These are phyloP conservation scores for Skeletonema costatum DNA, from an alignment of 108 stramenopile genomes.

Conservation along the genomic window DNA sequence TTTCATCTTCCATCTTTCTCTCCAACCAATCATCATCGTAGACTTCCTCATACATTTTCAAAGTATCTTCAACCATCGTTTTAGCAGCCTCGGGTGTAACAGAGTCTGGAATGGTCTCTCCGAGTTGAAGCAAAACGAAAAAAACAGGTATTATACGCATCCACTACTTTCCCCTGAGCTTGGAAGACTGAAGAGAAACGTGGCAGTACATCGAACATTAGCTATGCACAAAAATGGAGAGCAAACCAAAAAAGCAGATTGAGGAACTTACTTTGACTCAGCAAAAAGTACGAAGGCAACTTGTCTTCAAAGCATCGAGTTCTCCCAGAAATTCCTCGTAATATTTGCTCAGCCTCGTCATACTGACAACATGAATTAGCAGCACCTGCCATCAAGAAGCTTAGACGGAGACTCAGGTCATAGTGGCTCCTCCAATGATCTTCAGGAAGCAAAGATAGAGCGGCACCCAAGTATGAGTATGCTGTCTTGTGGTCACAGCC, in stretches of 20 bases:
- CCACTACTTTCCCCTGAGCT: not conserved
- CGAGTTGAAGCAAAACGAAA: not conserved
- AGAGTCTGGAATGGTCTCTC: not conserved
- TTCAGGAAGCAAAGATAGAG: not conserved
- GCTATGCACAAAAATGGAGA: not conserved
- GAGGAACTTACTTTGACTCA: not conserved
- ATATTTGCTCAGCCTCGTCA: constrained; percentile 2
- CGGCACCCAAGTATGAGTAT: not conserved
- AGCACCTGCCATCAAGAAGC: not conserved
- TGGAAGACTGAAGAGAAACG: constrained; percentile 6
- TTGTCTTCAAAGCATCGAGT: constrained; percentile 16
- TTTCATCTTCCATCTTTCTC: not conserved
- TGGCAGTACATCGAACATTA: not conserved
- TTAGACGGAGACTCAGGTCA: not conserved
- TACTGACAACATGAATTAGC: constrained; percentile 6
- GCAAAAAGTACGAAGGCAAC: constrained; percentile 20
- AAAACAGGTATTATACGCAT: not conserved
- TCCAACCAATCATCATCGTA: not conserved
- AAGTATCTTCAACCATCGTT: not conserved
- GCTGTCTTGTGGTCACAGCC: not conserved
- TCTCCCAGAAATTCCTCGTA: not conserved
- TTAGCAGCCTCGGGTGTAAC: not conserved
- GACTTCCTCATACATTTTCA: not conserved
- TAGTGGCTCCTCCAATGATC: not conserved
- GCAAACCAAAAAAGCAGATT: not conserved